Evolutionary conservation across 169 alveolate genomes (phyloP), one percentile per base, ranked within the genome.

Genomic region (Plasmodium ovale): DNA sequence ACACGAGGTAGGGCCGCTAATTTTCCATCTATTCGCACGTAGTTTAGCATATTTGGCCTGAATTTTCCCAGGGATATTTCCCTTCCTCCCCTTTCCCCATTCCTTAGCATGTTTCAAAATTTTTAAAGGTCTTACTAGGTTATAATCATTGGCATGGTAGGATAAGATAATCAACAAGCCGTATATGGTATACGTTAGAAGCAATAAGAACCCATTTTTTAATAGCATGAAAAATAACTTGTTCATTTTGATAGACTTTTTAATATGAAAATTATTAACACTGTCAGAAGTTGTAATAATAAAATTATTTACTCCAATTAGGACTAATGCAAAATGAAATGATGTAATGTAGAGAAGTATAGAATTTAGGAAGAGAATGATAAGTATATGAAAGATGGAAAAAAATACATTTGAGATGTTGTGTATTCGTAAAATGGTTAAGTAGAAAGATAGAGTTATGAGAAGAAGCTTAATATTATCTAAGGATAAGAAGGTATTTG

Each of bases 291-390:
- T 27, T 31, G 0, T 64, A 27, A 79, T 53, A 56, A 79, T 42
- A 23, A 79, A 53, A 67, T 79, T 47, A 27, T 79, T 79, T 44
- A 79, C 49, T 16, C 89, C 89, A 21, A 79, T 79, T 31, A 79
- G 31, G 6, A 51, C 9, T 2, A 79, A 70, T 67, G 64, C 47
- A 53, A 79, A 79, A 53, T 79, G 89, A 79, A 79, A 79, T 1
- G 89, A 79, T n/a, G 89, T 27, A 10, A 64, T 25, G 49, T 79
- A 79, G 29, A 79, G 23, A 21, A 79, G 69, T 23, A 79, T 56
- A 2, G 82, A 53, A 64, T 79, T 64, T 19, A 42, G 35, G 35
- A 62, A 44, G 12, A 79, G 27, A 2, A 39, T 79, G n/a, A 59
- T 53, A 37, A 73, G 3, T 3, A 58, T 58, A 33, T 73, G 56